Percentiles rank a stretch among this genome's conserved stretches.
These are phyloP conservation scores for Collybia nuda DNA, from an alignment of 768 basidiomycete species.

Conservation along the genomic window DNA sequence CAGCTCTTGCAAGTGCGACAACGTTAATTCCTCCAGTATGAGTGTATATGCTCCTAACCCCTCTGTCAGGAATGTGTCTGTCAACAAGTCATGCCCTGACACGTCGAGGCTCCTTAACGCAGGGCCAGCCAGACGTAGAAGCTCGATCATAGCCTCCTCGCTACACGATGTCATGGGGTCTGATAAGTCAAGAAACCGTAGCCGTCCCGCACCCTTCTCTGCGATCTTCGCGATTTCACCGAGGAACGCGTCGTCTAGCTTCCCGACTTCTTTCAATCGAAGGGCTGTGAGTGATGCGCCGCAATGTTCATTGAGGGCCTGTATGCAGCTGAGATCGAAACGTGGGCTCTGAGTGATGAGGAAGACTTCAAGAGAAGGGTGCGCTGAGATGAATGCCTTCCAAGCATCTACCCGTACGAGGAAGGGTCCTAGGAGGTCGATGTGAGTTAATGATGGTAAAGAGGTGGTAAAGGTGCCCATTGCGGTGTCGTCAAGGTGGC, in stretches of 20 bases:
- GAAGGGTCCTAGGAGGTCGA: constrained; percentile 89
- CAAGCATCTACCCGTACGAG: constrained; percentile 75
- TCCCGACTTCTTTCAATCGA: constrained; percentile 76
- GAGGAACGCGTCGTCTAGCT: constrained; percentile 66
- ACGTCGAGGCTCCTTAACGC: constrained; percentile 63
- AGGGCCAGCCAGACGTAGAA: constrained; percentile 56
- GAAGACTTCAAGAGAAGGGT: constrained; percentile 67
- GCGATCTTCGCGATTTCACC: constrained; percentile 47
- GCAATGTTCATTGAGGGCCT: constrained; percentile 56
- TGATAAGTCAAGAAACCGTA: constrained; percentile 71
- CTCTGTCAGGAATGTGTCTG: constrained; percentile 55
- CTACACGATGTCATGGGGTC: constrained; percentile 54
- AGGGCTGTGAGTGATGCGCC: constrained; percentile 57
- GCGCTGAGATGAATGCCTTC: constrained; percentile 68
- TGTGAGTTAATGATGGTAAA: constrained; percentile 62
- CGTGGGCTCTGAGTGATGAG: constrained; percentile 84
- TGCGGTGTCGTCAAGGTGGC: constrained; percentile 68
- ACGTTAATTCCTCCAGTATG: constrained; percentile 47
- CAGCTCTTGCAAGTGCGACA: constrained; percentile 59
- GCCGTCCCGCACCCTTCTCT: constrained; percentile 21
- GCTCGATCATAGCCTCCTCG: constrained; percentile 52
- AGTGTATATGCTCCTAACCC: constrained; percentile 56
- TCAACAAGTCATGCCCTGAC: constrained; percentile 66
- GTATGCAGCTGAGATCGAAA: constrained; percentile 72
- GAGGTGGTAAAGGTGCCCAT: constrained; percentile 57